phyloP scores from a whole-genome alignment of 2,329 filamentous ascomycete genomes.

The Tolypocladium sp. region DNA sequence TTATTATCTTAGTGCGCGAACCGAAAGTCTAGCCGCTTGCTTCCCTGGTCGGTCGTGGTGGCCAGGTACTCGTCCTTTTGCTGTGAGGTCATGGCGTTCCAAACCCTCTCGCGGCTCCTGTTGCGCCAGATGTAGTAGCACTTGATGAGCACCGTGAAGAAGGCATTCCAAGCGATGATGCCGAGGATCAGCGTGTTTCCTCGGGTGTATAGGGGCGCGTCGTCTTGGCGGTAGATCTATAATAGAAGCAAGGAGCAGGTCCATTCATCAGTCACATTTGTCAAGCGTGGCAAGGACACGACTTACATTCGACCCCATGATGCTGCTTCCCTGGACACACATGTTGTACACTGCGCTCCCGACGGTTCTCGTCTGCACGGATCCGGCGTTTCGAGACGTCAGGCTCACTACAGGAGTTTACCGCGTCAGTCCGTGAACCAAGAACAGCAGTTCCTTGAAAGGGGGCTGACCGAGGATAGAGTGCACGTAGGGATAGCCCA shows the following conservation, averaged over 20 bases:
- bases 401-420: constrained; percentile 15
- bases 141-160: constrained; percentile 38
- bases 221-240: constrained; percentile 30
- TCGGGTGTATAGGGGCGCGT: constrained; percentile 20
- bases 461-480: not conserved
- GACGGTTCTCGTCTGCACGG: constrained; percentile 48
- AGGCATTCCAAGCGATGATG: constrained; percentile 37
- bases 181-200: constrained; percentile 43
- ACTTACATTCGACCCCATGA: constrained; percentile 11
- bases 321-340: constrained; percentile 21
- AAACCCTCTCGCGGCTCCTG: constrained; percentile 29
- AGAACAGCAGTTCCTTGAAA: not conserved
- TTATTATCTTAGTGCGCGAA: constrained; percentile 25
- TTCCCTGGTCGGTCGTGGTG: constrained; percentile 33
- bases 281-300: not conserved
- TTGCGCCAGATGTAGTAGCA: constrained; percentile 43
- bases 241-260: not conserved
- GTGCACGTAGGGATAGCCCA: not conserved
- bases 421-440: constrained; percentile 36
- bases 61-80: constrained; percentile 21
- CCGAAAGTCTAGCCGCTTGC: constrained; percentile 32
- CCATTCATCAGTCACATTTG: not conserved
- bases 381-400: constrained; percentile 48
- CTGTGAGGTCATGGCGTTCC: constrained; percentile 36
- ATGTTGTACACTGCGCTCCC: constrained; percentile 49